Evolutionary conservation across 805 yeast species (phyloP), one percentile per base, ranked within the genome.

Genomic region (Nakazawaea populi): DNA sequence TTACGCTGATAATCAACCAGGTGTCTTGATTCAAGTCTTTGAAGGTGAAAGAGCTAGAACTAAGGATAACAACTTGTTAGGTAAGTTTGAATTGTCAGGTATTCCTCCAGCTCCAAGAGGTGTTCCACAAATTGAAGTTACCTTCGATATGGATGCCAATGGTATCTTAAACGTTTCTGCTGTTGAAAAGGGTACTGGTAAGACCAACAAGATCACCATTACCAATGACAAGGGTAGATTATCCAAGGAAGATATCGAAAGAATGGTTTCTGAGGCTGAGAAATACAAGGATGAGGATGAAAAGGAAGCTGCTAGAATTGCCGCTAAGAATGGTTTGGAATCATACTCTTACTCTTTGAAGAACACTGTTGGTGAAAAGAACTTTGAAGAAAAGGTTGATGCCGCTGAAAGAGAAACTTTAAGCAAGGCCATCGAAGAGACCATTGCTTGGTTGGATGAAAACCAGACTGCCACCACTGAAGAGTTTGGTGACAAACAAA

Each of bases 101-200:
- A 91, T 91, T 59, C 97, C 97, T 66, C 97, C 97, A 62, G 97
- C 97, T 44, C 97, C 97, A 76, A 89, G 97, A 78, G 97, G 97
- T 81, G 95, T 87, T 59, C 97, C 97, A 67, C 96, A 90, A 79
- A 86, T 91, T 64, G 97, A 91, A 81, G 97, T 91, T 60, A 91
- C 97, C 64, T 91, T 91, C 69, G 97, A 91, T 72, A 78, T 91
- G 66, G 97, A 91, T 73, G 97, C 97, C 60, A 91, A 91, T 74
- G 97, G 97, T 79, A 91, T 91, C 75, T 79, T 91, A 75, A 91
- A 91, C 73, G 97, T 91, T 53, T 85, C 95, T 60, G 97, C 97
- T 54, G 79, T 90, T 62, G 98, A 91, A 80, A 91, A 92, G 83
- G 96, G 97, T 77, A 92, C 97, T 58, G 98, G 97, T 79, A 92